A percentile compares a stretch with the other conserved stretches of the same genome.
Conservation (phyloP, 345 rosid species). For the Salix arbutifolia region DNA sequence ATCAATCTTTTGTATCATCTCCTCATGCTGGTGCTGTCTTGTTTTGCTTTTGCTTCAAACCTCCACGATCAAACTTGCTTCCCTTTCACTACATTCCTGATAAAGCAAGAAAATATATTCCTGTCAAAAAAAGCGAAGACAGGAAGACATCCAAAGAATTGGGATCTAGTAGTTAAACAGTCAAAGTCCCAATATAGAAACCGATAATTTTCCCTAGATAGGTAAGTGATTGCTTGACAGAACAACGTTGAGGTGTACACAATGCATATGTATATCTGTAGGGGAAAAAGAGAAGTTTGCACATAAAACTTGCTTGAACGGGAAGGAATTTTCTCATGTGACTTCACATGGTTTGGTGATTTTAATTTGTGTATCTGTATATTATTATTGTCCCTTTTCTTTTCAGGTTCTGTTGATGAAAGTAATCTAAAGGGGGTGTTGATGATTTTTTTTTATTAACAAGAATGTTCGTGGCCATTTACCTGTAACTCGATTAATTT, state of each 20-base stretch:
- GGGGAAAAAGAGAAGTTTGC: background rate
- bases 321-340: background rate
- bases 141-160: background rate
- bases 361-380: too few species aligned
- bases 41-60: conserved; percentile 41
- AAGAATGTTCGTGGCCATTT: too few species aligned
- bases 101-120: background rate
- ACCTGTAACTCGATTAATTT: too few species aligned
- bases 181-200: background rate
- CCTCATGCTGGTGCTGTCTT: background rate
- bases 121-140: conserved; percentile 20
- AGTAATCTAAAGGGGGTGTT: too few species aligned
- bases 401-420: too few species aligned
- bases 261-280: background rate
- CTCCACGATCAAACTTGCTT: conserved; percentile 30
- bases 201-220: background rate
- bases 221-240: background rate
- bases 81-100: conserved; percentile 16
- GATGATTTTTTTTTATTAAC: too few species aligned
- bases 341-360: background rate
- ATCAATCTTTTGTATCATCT: background rate
- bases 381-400: too few species aligned
- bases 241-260: background rate
- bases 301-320: background rate
- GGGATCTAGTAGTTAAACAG: background rate